Percentiles rank a stretch among this genome's conserved stretches.
Conservation (phyloP, 192 early-diverging fungal genomes). For the Jimgerdemannia flammicorona region DNA sequence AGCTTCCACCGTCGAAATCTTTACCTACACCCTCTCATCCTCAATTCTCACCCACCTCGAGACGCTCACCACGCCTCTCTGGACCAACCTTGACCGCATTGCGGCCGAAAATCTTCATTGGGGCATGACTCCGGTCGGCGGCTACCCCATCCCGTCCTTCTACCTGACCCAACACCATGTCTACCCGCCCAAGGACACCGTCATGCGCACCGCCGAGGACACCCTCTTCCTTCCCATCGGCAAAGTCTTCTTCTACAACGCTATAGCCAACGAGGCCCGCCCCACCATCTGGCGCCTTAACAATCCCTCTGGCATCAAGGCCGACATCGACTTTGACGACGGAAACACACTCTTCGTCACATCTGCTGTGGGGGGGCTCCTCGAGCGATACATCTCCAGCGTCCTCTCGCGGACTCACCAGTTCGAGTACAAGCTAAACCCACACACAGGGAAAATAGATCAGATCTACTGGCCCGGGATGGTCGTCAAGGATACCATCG, state of each 20-base stretch:
- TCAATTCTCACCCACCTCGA: background rate
- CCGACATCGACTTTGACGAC: background rate
- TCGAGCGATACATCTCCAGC: constrained; percentile 1
- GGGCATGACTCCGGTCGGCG: background rate
- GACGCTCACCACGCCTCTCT: constrained; percentile 1
- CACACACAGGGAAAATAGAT: constrained; percentile 1
- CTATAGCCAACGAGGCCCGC: background rate
- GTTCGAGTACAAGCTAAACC: background rate
- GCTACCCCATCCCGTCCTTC: constrained; percentile 1
- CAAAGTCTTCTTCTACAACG: constrained; percentile 5
- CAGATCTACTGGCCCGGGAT: constrained; percentile 8
- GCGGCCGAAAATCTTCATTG: constrained; percentile 7
- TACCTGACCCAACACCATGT: constrained; percentile 7
- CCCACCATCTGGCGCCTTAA: constrained; percentile 6
- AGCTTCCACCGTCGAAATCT: constrained; percentile 5
- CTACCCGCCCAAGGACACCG: background rate
- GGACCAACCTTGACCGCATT: constrained; percentile 6
- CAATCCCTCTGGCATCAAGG: background rate
- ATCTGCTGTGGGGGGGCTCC: background rate
- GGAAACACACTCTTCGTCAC: background rate
- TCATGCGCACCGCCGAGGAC: constrained; percentile 2
- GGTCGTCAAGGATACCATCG: constrained; percentile 1
- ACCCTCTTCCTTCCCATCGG: background rate
- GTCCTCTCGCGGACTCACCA: background rate
- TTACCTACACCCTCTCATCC: background rate